These are phyloP conservation scores for Edaphochlamys debaryana DNA, from an alignment of 139 green algal species.

Conservation along the genomic window DNA sequence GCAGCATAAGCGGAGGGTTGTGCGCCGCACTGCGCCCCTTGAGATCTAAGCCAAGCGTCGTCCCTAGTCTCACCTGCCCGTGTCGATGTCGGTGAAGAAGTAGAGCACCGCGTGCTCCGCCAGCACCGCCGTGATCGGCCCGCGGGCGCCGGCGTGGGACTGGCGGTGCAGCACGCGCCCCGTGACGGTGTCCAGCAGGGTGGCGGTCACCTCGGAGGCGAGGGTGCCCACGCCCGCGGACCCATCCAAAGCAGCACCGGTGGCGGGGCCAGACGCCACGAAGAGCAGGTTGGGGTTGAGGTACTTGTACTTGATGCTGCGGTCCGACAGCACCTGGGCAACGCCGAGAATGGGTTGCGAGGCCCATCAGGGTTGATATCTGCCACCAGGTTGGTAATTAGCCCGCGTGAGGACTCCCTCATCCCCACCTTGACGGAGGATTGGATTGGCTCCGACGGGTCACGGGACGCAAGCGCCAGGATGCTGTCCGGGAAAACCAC, in stretches of 20 bases:
- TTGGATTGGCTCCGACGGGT: slow-evolving; percentile 70
- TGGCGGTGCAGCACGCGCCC: slow-evolving; percentile 83
- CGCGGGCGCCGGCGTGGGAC: slow-evolving; percentile 66
- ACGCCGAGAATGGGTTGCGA: no score
- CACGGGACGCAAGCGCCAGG: slow-evolving; percentile 56
- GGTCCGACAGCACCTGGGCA: slow-evolving; percentile 84
- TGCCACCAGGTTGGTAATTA: no score
- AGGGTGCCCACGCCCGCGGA: background rate
- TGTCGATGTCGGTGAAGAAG: slow-evolving; percentile 84
- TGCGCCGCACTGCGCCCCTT: no score
- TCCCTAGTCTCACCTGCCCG: slow-evolving; percentile 44
- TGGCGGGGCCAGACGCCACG: slow-evolving; percentile 70
- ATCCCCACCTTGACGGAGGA: slow-evolving; percentile 75
- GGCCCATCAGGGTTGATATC: no score
- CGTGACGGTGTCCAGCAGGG: slow-evolving; percentile 89
- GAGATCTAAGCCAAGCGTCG: no score
- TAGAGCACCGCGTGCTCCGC: slow-evolving; percentile 81
- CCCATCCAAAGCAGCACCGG: background rate
- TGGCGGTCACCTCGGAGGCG: slow-evolving; percentile 40
- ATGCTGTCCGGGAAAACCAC: slow-evolving; percentile 51
- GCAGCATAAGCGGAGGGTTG: no score
- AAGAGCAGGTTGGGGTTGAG: slow-evolving; percentile 92
- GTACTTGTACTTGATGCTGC: slow-evolving; percentile 91
- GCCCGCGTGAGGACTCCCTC: no score
- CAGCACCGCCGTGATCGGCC: slow-evolving; percentile 81